Conservation (phyloP, 2,329 filamentous ascomycete genomes). For the Penicillium sp. region DNA sequence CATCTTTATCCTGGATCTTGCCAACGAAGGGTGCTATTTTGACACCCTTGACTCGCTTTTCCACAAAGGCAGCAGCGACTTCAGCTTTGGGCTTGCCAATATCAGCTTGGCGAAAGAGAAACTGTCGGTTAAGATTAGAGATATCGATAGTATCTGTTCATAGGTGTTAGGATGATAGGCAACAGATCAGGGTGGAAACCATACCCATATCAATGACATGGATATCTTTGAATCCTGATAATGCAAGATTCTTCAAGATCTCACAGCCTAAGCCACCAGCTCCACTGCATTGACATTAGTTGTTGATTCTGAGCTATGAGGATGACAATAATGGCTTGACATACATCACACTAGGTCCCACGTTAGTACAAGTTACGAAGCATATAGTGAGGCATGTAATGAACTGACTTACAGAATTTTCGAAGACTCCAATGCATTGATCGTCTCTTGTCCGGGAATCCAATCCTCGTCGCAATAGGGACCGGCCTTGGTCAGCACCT, state of each 20-base stretch:
- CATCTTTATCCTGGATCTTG: conserved; percentile 94
- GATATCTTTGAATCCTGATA: conserved; percentile 94
- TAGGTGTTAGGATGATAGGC: conserved; percentile 14
- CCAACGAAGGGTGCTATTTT: conserved; percentile 91
- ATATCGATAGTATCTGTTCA: conserved; percentile 88
- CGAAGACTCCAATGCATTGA: conserved; percentile 59
- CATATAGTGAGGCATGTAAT: background rate
- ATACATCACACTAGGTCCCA: conserved; percentile 49
- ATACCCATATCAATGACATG: conserved; percentile 98
- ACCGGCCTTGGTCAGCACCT: conserved; percentile 68
- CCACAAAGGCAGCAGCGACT: conserved; percentile 85
- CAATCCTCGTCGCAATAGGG: conserved; percentile 72
- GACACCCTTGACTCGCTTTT: conserved; percentile 82
- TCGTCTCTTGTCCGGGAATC: conserved; percentile 49
- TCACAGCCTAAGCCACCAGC: conserved; percentile 94
- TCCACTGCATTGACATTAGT: conserved; percentile 55
- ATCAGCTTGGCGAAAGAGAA: conserved; percentile 86
- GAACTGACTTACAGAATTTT: conserved; percentile 63
- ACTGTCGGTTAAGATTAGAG: conserved; percentile 95
- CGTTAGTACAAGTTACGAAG: conserved; percentile 18
- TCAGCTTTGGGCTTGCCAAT: conserved; percentile 93
- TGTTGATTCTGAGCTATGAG: background rate
- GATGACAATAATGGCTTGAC: conserved; percentile 23
- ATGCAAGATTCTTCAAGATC: conserved; percentile 89
- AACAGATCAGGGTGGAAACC: conserved; percentile 19